A percentile compares a stretch with the other conserved stretches of the same genome.
Conservation (phyloP, 2,329 filamentous ascomycete species). For the Xylariaceae sp. region DNA sequence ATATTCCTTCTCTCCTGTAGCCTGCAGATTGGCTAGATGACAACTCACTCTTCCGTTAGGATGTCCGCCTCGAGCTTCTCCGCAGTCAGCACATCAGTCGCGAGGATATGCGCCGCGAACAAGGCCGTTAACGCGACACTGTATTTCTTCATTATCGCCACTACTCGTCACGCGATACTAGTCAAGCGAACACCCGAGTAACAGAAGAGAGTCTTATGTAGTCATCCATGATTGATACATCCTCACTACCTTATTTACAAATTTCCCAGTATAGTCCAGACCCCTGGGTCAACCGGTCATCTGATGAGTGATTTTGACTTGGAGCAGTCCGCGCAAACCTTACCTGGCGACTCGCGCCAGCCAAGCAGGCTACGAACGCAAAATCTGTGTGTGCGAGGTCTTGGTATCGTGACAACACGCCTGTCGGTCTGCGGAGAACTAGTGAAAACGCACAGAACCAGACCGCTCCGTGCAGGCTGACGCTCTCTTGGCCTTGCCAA, state of each 20-base stretch:
- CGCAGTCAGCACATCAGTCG: conserved; percentile 45
- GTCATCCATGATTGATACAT: too few relatives aligned
- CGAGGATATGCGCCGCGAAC: conserved; percentile 30
- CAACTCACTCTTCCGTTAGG: conserved; percentile 44
- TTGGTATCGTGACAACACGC: conserved; percentile 6
- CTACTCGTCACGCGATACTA: neutral
- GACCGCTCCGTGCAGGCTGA: conserved; percentile 9
- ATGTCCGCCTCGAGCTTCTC: conserved; percentile 50
- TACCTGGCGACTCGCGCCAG: too few relatives aligned
- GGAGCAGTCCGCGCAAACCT: too few relatives aligned
- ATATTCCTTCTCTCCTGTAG: neutral
- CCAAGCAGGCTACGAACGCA: too few relatives aligned
- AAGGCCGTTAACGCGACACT: conserved; percentile 11
- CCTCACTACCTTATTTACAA: too few relatives aligned
- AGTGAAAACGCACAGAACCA: conserved; percentile 4
- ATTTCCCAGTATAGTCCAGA: too few relatives aligned
- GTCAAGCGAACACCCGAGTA: neutral
- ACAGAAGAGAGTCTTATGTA: too few relatives aligned
- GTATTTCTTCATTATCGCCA: conserved; percentile 14
- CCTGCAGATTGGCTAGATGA: neutral
- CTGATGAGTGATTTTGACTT: too few relatives aligned
- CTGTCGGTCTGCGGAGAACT: neutral
- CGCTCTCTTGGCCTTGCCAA: conserved; percentile 20
- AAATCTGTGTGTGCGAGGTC: too few relatives aligned
- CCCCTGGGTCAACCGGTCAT: too few relatives aligned